Conservation (phyloP, 805 yeast species). For the Lachancea sp. region DNA sequence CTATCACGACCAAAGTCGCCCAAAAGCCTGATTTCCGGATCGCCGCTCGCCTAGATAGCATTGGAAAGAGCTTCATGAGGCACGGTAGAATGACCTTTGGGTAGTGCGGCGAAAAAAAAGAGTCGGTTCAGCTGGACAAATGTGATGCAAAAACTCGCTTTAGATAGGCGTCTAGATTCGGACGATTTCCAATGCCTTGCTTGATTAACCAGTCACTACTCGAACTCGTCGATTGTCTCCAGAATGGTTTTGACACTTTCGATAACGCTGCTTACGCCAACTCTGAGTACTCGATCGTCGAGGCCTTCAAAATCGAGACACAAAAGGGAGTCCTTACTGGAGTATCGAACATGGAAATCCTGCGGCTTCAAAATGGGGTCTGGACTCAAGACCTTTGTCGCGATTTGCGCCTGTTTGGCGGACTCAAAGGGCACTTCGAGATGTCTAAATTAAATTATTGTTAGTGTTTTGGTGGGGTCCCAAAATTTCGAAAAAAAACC, state of each 20-base stretch:
- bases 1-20: too few species aligned
- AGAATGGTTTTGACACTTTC: conserved; percentile 71
- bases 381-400: conserved; percentile 54
- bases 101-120: too few species aligned
- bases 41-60: too few species aligned
- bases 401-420: conserved; percentile 54
- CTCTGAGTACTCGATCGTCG: conserved; percentile 72
- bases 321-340: conserved; percentile 34
- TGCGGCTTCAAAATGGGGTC: conserved; percentile 75
- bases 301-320: conserved; percentile 48
- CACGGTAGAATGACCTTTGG: too few species aligned
- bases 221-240: conserved; percentile 66
- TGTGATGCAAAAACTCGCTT: too few species aligned
- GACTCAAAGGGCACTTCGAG: conserved; percentile 60
- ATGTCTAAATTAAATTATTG: conserved; percentile 21
- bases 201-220: too few species aligned
- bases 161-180: too few species aligned
- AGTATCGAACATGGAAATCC: conserved; percentile 50
- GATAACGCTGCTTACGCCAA: conserved; percentile 74
- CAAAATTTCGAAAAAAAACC: neutral
- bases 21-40: too few species aligned
- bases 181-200: too few species aligned
- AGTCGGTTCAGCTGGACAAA: neutral
- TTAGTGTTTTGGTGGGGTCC: neutral
- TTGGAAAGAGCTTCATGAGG: too few species aligned